phyloP scores from a whole-genome alignment of 1,139 yeast genomes.

The Scheffersomyces segobiensis region DNA sequence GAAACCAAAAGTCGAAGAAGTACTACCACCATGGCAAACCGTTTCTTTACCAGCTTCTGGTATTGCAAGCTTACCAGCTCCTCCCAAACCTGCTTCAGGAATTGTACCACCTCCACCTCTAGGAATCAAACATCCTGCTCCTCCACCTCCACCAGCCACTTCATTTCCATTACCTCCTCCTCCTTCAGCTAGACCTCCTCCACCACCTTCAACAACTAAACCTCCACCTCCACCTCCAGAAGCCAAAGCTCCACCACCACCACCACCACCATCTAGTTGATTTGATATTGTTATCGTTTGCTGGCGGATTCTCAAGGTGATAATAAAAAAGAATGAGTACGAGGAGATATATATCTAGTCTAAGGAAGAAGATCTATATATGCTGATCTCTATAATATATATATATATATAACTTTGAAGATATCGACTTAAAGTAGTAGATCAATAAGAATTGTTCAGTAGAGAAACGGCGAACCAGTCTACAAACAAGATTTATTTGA shows the following conservation, averaged over 20 bases:
- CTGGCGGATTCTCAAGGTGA: too few species aligned
- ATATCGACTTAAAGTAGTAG: too few species aligned
- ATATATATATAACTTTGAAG: too few species aligned
- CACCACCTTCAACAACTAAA: slow-evolving; percentile 7
- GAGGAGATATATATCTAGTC: too few species aligned
- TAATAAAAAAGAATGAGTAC: too few species aligned
- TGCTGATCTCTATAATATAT: too few species aligned
- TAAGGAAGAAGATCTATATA: too few species aligned
- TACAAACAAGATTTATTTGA: too few species aligned
- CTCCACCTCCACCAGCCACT: slow-evolving; percentile 21
- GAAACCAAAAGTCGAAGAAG: slow-evolving; percentile 9
- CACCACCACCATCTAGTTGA: slow-evolving; percentile 8
- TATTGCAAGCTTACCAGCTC: neutral
- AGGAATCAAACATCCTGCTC: slow-evolving; percentile 4
- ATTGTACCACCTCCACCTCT: slow-evolving; percentile 10
- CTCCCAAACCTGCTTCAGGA: slow-evolving; percentile 5
- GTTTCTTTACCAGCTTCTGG: slow-evolving; percentile 3
- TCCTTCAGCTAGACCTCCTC: slow-evolving; percentile 10
- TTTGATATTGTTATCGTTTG: neutral
- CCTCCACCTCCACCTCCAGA: slow-evolving; percentile 8
- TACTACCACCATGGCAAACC: slow-evolving; percentile 16
- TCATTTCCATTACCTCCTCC: slow-evolving; percentile 14
- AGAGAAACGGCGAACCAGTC: too few species aligned
- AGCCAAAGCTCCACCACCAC: slow-evolving; percentile 7
- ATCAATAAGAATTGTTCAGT: too few species aligned